phyloP scores from a whole-genome alignment of 2,329 filamentous ascomycete species.

The Penicillium occitanis region DNA sequence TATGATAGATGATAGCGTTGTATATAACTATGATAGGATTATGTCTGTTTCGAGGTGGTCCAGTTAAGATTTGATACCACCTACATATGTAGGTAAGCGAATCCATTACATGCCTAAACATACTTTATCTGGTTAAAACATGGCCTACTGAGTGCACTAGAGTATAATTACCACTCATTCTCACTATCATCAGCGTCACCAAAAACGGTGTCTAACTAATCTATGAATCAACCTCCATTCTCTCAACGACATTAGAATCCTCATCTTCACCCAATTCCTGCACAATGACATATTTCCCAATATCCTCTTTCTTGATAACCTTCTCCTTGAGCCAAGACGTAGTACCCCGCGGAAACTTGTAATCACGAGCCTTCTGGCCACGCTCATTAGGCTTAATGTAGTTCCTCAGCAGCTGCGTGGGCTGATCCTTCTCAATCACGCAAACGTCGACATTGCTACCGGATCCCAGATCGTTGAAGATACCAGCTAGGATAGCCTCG shows the following conservation, averaged over 20 bases:
- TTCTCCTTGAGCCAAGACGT: constrained; percentile 95
- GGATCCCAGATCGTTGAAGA: constrained; percentile 97
- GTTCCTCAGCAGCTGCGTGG: constrained; percentile 80
- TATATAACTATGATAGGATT: not conserved
- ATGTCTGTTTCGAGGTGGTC: not conserved
- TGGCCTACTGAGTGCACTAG: too few relatives aligned
- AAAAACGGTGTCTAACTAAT: not conserved
- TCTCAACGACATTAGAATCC: constrained; percentile 60
- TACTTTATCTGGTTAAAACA: too few relatives aligned
- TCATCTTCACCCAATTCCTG: constrained; percentile 75
- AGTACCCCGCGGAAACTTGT: constrained; percentile 86
- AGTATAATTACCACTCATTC: not conserved
- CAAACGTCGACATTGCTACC: constrained; percentile 97
- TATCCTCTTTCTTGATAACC: constrained; percentile 89
- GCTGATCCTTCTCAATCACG: constrained; percentile 93
- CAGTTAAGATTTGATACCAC: too few relatives aligned
- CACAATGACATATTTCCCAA: constrained; percentile 90
- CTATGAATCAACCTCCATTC: constrained; percentile 61
- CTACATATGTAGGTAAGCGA: too few relatives aligned
- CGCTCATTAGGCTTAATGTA: constrained; percentile 92
- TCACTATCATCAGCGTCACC: not conserved
- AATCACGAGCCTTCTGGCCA: constrained; percentile 87
- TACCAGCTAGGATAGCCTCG: constrained; percentile 91
- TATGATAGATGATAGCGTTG: not conserved
- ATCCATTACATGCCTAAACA: too few relatives aligned